Percentiles rank a stretch among this genome's conserved stretches.
These are phyloP conservation scores for Solanum pennellii DNA, from an alignment of 257 asterid species.

Conservation along the genomic window DNA sequence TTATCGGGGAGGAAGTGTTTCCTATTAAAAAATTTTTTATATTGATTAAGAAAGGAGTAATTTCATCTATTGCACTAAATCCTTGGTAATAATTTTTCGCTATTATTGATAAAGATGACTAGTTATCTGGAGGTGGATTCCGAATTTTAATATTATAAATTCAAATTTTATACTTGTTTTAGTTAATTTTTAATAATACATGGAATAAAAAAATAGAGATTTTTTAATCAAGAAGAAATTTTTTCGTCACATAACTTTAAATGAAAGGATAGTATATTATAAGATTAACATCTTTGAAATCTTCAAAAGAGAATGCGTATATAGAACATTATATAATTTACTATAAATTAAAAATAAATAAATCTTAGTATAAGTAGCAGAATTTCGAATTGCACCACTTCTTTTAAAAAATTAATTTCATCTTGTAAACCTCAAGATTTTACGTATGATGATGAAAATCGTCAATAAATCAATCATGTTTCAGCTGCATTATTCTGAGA, in stretches of 20 bases:
- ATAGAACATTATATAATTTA: neutral
- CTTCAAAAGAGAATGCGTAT: neutral
- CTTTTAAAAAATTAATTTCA: neutral
- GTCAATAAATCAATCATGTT: neutral
- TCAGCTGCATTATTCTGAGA: neutral
- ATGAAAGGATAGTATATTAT: neutral
- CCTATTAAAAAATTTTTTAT: accelerated
- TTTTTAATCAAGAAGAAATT: too few relatives aligned
- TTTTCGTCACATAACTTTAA: neutral
- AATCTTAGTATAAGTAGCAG: neutral
- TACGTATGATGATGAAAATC: neutral
- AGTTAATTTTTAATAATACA: neutral
- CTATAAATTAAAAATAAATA: too few relatives aligned
- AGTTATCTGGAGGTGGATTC: too few relatives aligned
- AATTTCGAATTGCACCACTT: too few relatives aligned
- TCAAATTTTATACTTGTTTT: too few relatives aligned
- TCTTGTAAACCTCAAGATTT: neutral
- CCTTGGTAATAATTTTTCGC: neutral
- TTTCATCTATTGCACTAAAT: neutral
- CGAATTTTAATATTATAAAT: too few relatives aligned
- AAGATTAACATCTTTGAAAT: too few relatives aligned
- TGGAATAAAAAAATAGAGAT: too few relatives aligned
- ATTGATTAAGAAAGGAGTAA: neutral
- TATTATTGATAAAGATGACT: neutral
- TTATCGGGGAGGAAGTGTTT: accelerated